Conservation (phyloP, 176 grass and related monocot genomes). For the Hyparrhenia diplandra region DNA sequence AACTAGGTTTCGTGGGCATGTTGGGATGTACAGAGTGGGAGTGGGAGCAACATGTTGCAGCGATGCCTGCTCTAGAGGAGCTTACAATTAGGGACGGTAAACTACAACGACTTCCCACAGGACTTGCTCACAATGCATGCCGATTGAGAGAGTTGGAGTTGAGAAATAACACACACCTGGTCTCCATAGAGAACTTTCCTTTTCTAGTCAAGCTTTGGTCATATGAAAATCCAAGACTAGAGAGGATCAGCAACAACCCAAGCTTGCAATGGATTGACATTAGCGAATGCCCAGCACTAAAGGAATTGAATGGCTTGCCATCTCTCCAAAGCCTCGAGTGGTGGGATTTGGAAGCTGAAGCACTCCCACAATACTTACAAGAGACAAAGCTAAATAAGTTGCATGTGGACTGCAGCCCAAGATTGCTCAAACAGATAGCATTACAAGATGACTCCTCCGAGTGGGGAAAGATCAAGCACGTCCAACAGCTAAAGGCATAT, state of each 20-base stretch:
- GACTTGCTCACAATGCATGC: too few species aligned
- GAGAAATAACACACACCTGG: too few species aligned
- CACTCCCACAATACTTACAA: neutral
- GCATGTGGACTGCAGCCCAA: neutral
- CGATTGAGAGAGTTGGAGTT: too few species aligned
- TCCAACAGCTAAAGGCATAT: neutral
- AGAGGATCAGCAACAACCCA: neutral
- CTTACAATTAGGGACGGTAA: accelerated
- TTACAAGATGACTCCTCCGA: neutral
- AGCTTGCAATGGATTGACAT: neutral
- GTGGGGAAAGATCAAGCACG: neutral
- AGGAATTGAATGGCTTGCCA: neutral
- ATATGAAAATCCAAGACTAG: too few species aligned
- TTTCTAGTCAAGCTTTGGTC: too few species aligned
- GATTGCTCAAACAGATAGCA: conserved; percentile 12
- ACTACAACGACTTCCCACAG: too few species aligned
- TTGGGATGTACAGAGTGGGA: too few species aligned
- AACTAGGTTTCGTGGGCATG: too few species aligned
- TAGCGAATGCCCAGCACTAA: accelerated
- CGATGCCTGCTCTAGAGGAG: too few species aligned
- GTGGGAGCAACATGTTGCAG: too few species aligned
- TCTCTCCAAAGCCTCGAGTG: neutral
- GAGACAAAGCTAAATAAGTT: neutral
- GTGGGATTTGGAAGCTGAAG: neutral
- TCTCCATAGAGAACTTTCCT: too few species aligned